Evolutionary conservation across 257 asterid genomes (phyloP).

Genomic region (Pogostemon cablin): DNA sequence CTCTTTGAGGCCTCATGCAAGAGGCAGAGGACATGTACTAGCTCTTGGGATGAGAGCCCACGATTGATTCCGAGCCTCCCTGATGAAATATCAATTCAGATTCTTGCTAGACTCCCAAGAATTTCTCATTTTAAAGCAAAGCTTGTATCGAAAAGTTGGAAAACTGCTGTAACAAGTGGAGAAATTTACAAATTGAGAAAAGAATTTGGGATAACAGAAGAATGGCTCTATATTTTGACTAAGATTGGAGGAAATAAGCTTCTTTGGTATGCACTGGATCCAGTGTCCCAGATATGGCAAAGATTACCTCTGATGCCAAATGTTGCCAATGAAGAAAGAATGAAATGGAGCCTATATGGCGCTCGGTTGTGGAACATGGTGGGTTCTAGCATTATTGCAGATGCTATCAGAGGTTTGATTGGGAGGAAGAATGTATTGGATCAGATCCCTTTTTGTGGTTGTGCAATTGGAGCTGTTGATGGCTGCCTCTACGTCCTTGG

Average conservation of each 20-base stretch:
- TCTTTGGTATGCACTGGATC: constrained; percentile 77
- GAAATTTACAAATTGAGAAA: constrained; percentile 76
- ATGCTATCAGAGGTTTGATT: constrained; percentile 69
- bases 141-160: constrained; percentile 82
- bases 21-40: constrained; percentile 64
- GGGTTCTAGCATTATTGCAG: constrained; percentile 58
- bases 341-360: constrained; percentile 54
- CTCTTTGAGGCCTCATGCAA: constrained; percentile 56
- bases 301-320: constrained; percentile 77
- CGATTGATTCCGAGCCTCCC: constrained; percentile 82
- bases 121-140: constrained; percentile 59
- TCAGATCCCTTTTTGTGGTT: constrained; percentile 76
- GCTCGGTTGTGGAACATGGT: constrained; percentile 65
- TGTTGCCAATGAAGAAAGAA: constrained; percentile 45
- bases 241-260: constrained; percentile 61
- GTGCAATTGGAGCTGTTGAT: constrained; percentile 81
- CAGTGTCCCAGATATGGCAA: constrained; percentile 71
- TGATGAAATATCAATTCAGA: constrained; percentile 82
- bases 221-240: constrained; percentile 81
- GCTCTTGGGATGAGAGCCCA: constrained; percentile 71
- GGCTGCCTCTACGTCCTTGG: constrained; percentile 87
- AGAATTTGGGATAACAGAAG: constrained; percentile 75
- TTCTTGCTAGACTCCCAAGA: constrained; percentile 84
- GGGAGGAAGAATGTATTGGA: constrained; percentile 62
- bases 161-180: constrained; percentile 55